These are phyloP conservation scores for Penstemon barbatus DNA, from an alignment of 257 asterid species.

Conservation along the genomic window DNA sequence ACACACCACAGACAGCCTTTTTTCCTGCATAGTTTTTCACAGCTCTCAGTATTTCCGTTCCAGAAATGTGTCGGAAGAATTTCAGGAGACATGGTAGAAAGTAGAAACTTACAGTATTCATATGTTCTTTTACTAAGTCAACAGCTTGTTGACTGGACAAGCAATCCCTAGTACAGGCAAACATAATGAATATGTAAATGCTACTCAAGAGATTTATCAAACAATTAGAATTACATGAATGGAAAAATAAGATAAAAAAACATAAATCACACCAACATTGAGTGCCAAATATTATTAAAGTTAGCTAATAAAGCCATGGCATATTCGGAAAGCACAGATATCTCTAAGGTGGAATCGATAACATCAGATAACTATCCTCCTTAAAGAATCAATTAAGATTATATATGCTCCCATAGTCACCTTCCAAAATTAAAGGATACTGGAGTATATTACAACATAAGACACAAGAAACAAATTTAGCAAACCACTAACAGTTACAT, in stretches of 20 bases:
- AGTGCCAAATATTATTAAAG: neutral
- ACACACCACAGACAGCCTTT: slow-evolving; percentile 75
- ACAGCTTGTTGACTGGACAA: slow-evolving; percentile 86
- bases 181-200: slow-evolving; percentile 12
- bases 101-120: slow-evolving; percentile 50
- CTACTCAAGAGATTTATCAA: slow-evolving; percentile 18
- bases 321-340: slow-evolving; percentile 1
- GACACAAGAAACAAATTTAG: no score
- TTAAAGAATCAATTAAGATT: no score
- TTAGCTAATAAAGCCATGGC: slow-evolving; percentile 9
- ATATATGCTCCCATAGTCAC: no score
- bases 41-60: slow-evolving; percentile 23
- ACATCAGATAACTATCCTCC: no score
- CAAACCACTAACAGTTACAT: no score
- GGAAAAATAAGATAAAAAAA: slow-evolving; percentile 10
- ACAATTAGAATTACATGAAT: slow-evolving; percentile 12
- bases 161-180: slow-evolving; percentile 72
- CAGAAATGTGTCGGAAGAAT: neutral
- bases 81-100: slow-evolving; percentile 8
- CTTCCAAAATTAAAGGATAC: no score
- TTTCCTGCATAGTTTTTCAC: slow-evolving; percentile 52
- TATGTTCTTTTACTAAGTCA: slow-evolving; percentile 64
- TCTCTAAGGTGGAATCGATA: slow-evolving; percentile 3
- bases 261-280: neutral
- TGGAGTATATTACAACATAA: no score